Evolutionary conservation across 179 eudicot species (phyloP).

Genomic region (Silene coronaria): DNA sequence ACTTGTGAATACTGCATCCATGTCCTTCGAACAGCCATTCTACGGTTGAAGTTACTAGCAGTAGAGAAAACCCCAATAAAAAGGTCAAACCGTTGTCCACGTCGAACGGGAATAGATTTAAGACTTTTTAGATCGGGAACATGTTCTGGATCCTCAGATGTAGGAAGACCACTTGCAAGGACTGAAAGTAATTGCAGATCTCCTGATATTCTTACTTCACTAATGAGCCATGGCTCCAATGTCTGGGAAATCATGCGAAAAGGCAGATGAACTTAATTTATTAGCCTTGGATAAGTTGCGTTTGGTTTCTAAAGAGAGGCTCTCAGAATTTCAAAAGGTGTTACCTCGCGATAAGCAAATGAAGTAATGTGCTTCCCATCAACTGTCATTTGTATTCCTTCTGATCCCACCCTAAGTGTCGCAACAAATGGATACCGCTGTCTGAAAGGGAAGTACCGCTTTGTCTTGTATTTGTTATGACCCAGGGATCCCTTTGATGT

Average conservation of each 20-base stretch:
- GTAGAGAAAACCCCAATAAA: slow-evolving; percentile 88
- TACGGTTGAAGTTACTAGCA: slow-evolving; percentile 84
- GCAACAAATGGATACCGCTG: slow-evolving; percentile 84
- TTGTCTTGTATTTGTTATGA: slow-evolving; percentile 40
- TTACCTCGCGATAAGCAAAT: slow-evolving; percentile 88
- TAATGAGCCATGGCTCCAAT: slow-evolving; percentile 94
- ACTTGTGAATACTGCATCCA: slow-evolving; percentile 96
- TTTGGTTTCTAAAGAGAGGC: not conserved
- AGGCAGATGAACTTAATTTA: slow-evolving; percentile 3
- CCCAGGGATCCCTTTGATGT: slow-evolving; percentile 28
- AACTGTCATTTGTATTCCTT: slow-evolving; percentile 94
- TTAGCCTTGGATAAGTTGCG: not conserved
- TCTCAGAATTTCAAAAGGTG: slow-evolving; percentile 15
- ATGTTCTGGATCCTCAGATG: slow-evolving; percentile 86
- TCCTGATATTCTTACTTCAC: slow-evolving; percentile 79
- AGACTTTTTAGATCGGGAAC: slow-evolving; percentile 71
- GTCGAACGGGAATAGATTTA: slow-evolving; percentile 54
- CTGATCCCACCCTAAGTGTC: slow-evolving; percentile 79
- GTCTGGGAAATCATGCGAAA: slow-evolving; percentile 37
- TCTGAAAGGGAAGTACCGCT: slow-evolving; percentile 71
- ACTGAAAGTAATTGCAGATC: slow-evolving; percentile 65
- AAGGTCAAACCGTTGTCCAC: slow-evolving; percentile 44
- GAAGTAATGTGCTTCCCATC: slow-evolving; percentile 93
- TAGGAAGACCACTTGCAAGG: slow-evolving; percentile 85
- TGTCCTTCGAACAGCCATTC: slow-evolving; percentile 95